Conservation (phyloP, 768 basidiomycete genomes). For the Hericium rajendrae region DNA sequence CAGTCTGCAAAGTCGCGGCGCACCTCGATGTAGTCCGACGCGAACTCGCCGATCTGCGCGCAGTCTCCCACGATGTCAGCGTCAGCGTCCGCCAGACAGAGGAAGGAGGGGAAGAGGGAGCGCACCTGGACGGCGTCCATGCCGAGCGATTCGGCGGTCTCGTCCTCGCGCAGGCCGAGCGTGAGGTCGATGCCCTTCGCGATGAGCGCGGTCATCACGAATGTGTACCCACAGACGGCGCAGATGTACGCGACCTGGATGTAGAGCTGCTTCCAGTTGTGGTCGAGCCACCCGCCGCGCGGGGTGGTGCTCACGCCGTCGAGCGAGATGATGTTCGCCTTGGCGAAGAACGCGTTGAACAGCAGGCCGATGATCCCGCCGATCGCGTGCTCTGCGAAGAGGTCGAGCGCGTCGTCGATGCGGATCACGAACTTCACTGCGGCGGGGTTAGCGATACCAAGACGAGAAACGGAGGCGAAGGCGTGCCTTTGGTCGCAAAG, state of each 20-base stretch:
- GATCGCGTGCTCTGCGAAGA: conserved; percentile 86
- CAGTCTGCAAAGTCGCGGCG: conserved; percentile 56
- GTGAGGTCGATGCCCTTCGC: conserved; percentile 88
- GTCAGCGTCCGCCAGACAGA: no score
- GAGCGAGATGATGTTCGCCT: conserved; percentile 65
- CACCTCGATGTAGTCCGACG: conserved; percentile 49
- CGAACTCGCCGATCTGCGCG: conserved; percentile 49
- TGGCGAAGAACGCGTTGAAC: conserved; percentile 83
- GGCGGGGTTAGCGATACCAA: conserved; percentile 8
- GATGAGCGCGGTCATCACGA: conserved; percentile 72
- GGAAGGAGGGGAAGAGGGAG: not conserved
- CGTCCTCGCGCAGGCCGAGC: conserved; percentile 55
- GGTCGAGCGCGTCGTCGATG: conserved; percentile 86
- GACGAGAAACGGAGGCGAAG: not conserved
- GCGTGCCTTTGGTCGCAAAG: conserved; percentile 72
- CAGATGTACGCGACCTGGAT: conserved; percentile 82
- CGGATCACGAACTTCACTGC: conserved; percentile 58
- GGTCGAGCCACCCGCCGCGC: conserved; percentile 82
- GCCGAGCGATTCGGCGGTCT: conserved; percentile 69
- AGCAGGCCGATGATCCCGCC: conserved; percentile 75
- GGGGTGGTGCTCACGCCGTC: conserved; percentile 60
- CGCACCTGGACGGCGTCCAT: conserved; percentile 79
- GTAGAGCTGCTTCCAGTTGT: conserved; percentile 71
- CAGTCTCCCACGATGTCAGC: no score
- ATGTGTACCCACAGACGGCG: conserved; percentile 68